Conservation (phyloP, 352 stramenopile genomes). For the Pythium plurisporium region DNA sequence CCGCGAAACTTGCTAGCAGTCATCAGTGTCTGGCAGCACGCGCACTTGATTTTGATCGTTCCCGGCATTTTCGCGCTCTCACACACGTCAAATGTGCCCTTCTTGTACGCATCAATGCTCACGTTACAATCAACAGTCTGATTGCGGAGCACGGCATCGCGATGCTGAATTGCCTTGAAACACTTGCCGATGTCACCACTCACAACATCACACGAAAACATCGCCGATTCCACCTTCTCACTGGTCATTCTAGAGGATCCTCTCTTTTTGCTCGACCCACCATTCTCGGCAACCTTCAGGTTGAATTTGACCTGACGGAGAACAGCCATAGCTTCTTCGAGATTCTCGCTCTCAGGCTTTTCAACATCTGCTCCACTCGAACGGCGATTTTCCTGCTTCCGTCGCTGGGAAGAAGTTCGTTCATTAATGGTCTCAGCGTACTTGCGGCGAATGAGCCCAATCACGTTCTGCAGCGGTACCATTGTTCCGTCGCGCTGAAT, state of each 20-base stretch:
- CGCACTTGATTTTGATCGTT: constrained; percentile 1
- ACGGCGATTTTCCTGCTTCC: neutral
- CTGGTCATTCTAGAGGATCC: too few species aligned
- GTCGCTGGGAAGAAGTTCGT: neutral
- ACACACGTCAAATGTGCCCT: neutral
- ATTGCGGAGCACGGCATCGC: neutral
- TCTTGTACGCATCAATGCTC: neutral
- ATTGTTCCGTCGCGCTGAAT: neutral
- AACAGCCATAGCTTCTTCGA: neutral
- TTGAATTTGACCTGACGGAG: neutral
- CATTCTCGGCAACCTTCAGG: neutral
- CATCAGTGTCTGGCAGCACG: neutral
- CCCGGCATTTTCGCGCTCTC: neutral
- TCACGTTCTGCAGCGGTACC: neutral
- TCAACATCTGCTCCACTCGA: neutral
- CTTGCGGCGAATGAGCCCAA: neutral
- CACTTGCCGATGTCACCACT: neutral
- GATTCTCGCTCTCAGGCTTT: too few species aligned
- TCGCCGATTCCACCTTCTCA: too few species aligned
- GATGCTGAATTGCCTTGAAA: neutral
- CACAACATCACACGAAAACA: neutral
- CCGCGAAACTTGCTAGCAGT: neutral
- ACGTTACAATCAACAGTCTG: neutral
- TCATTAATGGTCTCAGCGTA: neutral
- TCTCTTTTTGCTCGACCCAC: neutral